These are phyloP conservation scores for Medicago arabica DNA, from an alignment of 306 rosid species.

Conservation along the genomic window DNA sequence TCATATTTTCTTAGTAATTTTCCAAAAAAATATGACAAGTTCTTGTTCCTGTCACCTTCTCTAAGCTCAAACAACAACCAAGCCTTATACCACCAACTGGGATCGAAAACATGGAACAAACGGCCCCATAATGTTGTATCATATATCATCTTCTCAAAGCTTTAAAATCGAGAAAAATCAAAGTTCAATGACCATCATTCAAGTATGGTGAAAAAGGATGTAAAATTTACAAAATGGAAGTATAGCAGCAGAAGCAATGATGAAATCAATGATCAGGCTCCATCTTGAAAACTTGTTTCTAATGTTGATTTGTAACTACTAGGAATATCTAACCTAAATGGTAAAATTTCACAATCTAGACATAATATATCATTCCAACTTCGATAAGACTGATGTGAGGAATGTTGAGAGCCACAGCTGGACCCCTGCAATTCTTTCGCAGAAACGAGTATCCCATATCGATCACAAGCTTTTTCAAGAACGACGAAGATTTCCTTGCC, in stretches of 20 bases:
- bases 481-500: conserved; percentile 79
- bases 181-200: background rate
- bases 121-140: too few relatives aligned
- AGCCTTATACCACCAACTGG: background rate
- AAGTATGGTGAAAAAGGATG: background rate
- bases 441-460: conserved; percentile 81
- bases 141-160: background rate
- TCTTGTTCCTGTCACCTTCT: background rate
- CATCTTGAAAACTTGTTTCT: background rate
- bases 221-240: conserved; percentile 1
- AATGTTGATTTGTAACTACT: background rate
- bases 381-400: conserved; percentile 87
- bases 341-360: conserved; percentile 47
- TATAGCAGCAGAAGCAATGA: background rate
- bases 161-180: background rate
- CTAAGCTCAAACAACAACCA: background rate
- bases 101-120: too few relatives aligned
- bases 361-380: conserved; percentile 93
- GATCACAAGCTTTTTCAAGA: conserved; percentile 66
- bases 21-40: background rate
- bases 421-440: conserved; percentile 80
- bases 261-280: too few relatives aligned
- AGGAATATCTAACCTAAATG: conserved; percentile 2
- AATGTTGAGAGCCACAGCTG: conserved; percentile 81
- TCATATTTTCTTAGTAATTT: background rate